Evolutionary conservation across 108 stramenopile genomes (phyloP).

Genomic region (Cyclostephanos invisitatus): DNA sequence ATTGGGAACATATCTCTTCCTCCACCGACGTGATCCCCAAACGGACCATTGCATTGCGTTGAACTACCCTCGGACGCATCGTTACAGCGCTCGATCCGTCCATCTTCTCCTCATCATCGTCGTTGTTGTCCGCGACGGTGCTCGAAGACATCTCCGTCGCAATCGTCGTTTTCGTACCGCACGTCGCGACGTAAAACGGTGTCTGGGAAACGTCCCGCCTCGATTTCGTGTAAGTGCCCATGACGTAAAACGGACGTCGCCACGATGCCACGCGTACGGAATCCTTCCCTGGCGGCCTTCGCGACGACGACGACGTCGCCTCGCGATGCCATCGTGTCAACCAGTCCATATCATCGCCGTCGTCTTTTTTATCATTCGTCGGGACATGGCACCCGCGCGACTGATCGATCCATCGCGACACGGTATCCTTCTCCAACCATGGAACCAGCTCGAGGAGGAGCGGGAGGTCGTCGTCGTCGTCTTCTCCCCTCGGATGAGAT

Average conservation of each 20-base stretch:
- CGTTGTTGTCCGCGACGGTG: too few species aligned
- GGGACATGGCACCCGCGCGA: too few species aligned
- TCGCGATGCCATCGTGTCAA: too few species aligned
- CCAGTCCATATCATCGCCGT: background rate
- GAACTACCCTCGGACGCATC: slow-evolving; percentile 1
- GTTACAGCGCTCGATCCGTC: slow-evolving; percentile 1
- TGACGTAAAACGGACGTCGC: slow-evolving; percentile 67
- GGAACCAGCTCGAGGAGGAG: slow-evolving; percentile 2
- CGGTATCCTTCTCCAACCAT: slow-evolving; percentile 28
- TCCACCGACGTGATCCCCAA: slow-evolving; percentile 77
- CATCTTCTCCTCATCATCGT: background rate
- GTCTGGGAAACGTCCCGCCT: slow-evolving; percentile 77
- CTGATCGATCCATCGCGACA: slow-evolving; percentile 26
- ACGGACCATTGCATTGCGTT: slow-evolving; percentile 42
- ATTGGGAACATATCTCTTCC: slow-evolving; percentile 68
- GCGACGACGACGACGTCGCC: too few species aligned
- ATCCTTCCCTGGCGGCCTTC: background rate
- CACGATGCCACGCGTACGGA: slow-evolving; percentile 56
- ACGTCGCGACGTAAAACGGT: slow-evolving; percentile 70
- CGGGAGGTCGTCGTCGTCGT: too few species aligned
- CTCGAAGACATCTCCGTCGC: background rate
- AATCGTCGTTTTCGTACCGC: background rate
- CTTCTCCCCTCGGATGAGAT: too few species aligned
- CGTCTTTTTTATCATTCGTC: background rate
- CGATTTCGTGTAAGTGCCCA: slow-evolving; percentile 75